Evolutionary conservation across 1,139 yeast genomes (phyloP).

Genomic region (Suhomyces maxii): DNA sequence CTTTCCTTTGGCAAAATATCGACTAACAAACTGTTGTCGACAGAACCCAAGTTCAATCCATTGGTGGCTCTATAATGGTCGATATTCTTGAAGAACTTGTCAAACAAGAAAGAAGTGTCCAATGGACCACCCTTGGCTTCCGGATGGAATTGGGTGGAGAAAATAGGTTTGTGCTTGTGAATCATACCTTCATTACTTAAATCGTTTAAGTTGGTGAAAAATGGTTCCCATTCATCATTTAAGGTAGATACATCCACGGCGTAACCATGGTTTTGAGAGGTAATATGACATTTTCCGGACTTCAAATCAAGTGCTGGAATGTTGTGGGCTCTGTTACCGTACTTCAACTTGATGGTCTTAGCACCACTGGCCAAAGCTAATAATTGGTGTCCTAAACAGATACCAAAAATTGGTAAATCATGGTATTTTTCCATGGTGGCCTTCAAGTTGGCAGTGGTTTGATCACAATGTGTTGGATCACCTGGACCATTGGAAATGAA

Average conservation of each 20-base stretch:
- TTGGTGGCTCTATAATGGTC: slow-evolving; percentile 50
- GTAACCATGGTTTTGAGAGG: slow-evolving; percentile 98
- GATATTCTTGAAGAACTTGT: slow-evolving; percentile 78
- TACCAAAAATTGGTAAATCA: slow-evolving; percentile 91
- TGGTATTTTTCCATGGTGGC: slow-evolving; percentile 62
- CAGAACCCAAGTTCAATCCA: slow-evolving; percentile 46
- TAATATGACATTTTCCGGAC: slow-evolving; percentile 92
- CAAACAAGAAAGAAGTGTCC: slow-evolving; percentile 87
- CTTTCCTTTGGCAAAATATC: slow-evolving; percentile 86
- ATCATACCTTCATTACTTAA: slow-evolving; percentile 97
- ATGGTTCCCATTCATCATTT: slow-evolving; percentile 75
- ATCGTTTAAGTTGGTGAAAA: slow-evolving; percentile 90
- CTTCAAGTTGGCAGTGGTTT: slow-evolving; percentile 74
- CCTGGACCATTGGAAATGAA: slow-evolving; percentile 98
- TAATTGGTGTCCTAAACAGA: slow-evolving; percentile 95
- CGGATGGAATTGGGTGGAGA: slow-evolving; percentile 97
- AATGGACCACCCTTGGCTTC: slow-evolving; percentile 99
- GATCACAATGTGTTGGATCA: slow-evolving; percentile 90
- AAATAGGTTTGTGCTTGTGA: slow-evolving; percentile 80
- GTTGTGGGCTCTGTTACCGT: slow-evolving; percentile 98
- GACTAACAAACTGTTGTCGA: slow-evolving; percentile 60
- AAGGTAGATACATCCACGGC: slow-evolving; percentile 87
- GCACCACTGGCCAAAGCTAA: slow-evolving; percentile 95
- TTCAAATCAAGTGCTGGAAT: slow-evolving; percentile 90
- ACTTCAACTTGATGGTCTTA: slow-evolving; percentile 85